phyloP scores from a whole-genome alignment of 202 grass and related monocot species.

The Elaeis oleifera region DNA sequence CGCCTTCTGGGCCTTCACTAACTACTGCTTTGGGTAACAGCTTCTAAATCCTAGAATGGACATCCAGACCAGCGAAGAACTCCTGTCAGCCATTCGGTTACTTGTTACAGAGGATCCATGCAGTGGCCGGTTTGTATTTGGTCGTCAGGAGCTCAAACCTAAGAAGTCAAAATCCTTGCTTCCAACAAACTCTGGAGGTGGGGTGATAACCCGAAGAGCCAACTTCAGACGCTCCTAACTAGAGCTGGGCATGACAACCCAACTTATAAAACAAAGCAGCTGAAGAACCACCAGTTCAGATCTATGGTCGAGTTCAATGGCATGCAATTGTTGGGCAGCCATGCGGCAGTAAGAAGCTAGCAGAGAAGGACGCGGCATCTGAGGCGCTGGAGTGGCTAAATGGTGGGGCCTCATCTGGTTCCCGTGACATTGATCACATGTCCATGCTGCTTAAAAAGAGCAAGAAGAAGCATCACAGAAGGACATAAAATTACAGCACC shows the following conservation, averaged over 20 bases:
- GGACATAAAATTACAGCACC: constrained; percentile 19
- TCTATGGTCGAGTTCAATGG: constrained; percentile 76
- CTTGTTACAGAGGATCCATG: constrained; percentile 76
- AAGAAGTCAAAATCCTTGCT: constrained; percentile 52
- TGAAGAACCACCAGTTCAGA: constrained; percentile 56
- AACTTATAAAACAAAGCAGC: constrained; percentile 70
- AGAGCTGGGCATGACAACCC: constrained; percentile 70
- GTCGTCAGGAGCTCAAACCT: constrained; percentile 59
- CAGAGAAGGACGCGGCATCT: constrained; percentile 69
- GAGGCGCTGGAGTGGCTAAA: constrained; percentile 80
- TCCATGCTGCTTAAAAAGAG: constrained; percentile 54
- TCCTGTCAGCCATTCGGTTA: constrained; percentile 72
- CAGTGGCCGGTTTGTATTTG: constrained; percentile 67
- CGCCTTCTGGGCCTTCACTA: neutral
- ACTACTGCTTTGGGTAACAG: constrained; percentile 25
- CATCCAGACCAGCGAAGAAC: constrained; percentile 65
- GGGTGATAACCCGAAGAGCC: constrained; percentile 93
- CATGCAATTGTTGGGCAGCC: constrained; percentile 86
- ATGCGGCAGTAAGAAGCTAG: constrained; percentile 73
- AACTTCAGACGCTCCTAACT: constrained; percentile 66
- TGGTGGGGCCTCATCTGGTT: constrained; percentile 28
- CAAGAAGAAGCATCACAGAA: constrained; percentile 48
- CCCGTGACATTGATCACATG: constrained; percentile 36
- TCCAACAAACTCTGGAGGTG: constrained; percentile 30
- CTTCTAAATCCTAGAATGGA: constrained; percentile 88